Base-by-base conservation (phyloP, 148 eudicot species). In the Nepenthes gracilis region DNA sequence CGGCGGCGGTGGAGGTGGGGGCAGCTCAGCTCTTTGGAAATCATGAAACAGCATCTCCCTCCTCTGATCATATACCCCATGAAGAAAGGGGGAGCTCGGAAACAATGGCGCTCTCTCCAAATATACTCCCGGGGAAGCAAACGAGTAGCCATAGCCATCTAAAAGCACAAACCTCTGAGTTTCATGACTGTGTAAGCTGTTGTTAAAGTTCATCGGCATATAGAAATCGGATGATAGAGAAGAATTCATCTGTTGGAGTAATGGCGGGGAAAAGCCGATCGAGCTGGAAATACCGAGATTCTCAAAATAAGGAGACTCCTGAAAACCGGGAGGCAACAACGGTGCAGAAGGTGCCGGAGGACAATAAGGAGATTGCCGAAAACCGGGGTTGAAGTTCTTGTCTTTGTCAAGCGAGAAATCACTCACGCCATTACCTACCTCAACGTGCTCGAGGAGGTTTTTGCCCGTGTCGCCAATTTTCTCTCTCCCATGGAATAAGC, bases 311-410 rank as follows among this genome's bases (percentile, higher is more conserved):
- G 50, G 38, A 8, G 81, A 76, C 60, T 82, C 78, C 12, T 81
- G 83, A 23, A 23, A 23, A 23, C 23, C 23, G 23, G 23, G 23
- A 5, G 83, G 90, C 47, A 84, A 65, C 14, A 77, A 60, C 5
- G 95, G 89, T 9, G 90, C 87, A 14, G 93, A 83, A 36, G 96
- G 90, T 33, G 64, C 35, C 2, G 86, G 91, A 74, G 80, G 54
- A 11, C 73, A 68, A 50, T 65, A 75, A 58, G 72, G 62, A 63
- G 80, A 61, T 7, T 23, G 9, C 9, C 36, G 43, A 12, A 10
- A 32, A 57, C 12, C 6, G 58, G 35, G 54, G 36, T 14, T 15
- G 47, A 60, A 37, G 8, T 38, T 9, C 15, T 6, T 32, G 8
- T 54, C 35, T 53, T 72, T 73, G 9, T 51, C 36, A 7, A 83